phyloP scores from a whole-genome alignment of 306 rosid species.

The Quercus berberidifolia region DNA sequence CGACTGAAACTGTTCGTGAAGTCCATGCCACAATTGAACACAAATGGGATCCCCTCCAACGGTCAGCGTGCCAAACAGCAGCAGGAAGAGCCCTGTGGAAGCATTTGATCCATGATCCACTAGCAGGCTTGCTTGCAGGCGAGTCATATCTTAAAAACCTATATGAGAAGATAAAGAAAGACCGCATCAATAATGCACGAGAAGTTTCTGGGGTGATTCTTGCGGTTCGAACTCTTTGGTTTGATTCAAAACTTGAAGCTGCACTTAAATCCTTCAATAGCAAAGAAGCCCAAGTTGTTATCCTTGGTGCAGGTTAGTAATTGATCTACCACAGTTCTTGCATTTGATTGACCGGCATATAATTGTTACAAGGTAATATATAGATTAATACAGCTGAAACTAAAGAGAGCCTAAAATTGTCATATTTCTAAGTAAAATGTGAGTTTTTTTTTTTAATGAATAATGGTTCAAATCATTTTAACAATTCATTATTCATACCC shows the following conservation, averaged over 20 bases:
- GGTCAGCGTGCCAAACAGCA: slow-evolving; percentile 88
- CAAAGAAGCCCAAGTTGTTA: slow-evolving; percentile 76
- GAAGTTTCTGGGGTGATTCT: slow-evolving; percentile 94
- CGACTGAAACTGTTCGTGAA: slow-evolving; percentile 49
- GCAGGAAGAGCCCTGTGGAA: slow-evolving; percentile 98
- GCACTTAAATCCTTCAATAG: slow-evolving; percentile 51
- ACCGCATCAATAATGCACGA: slow-evolving; percentile 66
- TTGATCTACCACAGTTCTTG: background rate
- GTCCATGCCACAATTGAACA: slow-evolving; percentile 70
- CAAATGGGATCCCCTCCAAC: slow-evolving; percentile 77
- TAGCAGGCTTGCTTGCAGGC: slow-evolving; percentile 79
- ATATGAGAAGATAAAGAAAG: slow-evolving; percentile 86
- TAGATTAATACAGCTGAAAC: background rate
- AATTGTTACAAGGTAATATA: background rate
- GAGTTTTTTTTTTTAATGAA: background rate
- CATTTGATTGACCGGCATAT: slow-evolving; percentile 7
- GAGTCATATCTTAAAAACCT: slow-evolving; percentile 72
- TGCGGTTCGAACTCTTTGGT: slow-evolving; percentile 91
- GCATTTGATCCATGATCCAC: slow-evolving; percentile 76
- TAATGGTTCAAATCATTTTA: background rate
- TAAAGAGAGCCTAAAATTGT: background rate
- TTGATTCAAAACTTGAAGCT: slow-evolving; percentile 69
- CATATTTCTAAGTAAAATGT: background rate
- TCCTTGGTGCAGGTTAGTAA: slow-evolving; percentile 90
- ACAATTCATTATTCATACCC: background rate